A percentile compares a stretch with the other conserved stretches of the same genome.
These are phyloP conservation scores for Zoysia matrella DNA, from an alignment of 202 grass and related monocot species.

Conservation along the genomic window DNA sequence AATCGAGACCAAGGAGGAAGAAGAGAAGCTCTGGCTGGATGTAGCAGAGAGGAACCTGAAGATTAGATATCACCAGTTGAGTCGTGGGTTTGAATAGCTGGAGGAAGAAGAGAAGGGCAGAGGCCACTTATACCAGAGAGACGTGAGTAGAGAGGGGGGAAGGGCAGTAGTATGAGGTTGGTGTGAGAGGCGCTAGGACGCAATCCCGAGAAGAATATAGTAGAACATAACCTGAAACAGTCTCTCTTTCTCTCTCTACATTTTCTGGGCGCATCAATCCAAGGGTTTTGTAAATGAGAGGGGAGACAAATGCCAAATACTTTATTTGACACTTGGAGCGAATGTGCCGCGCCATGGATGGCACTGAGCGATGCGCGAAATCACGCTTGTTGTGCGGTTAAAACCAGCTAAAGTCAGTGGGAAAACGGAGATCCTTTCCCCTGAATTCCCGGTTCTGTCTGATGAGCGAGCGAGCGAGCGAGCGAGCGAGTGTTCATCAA, in stretches of 20 bases:
- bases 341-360: constrained; percentile 20
- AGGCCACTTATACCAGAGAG: constrained; percentile 65
- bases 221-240: too few species aligned
- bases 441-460: constrained; percentile 1
- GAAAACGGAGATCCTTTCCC: constrained; percentile 22
- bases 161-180: too few species aligned
- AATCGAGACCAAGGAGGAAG: not conserved
- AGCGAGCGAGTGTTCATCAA: not conserved
- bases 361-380: not conserved
- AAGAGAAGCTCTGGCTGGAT: not conserved
- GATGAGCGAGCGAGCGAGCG: too few species aligned
- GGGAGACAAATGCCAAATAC: constrained; percentile 55
- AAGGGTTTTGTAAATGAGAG: constrained; percentile 46
- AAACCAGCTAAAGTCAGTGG: constrained; percentile 14
- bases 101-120: constrained; percentile 40
- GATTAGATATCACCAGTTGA: not conserved
- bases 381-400: constrained; percentile 20
- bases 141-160: not conserved
- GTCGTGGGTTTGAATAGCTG: constrained; percentile 13
- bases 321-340: constrained; percentile 47
- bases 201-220: too few species aligned
- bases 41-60: not conserved
- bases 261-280: too few species aligned
- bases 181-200: too few species aligned
- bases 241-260: too few species aligned